Conservation (phyloP, 1,284 basidiomycete genomes). For the Ceratobasidium theobromae region DNA sequence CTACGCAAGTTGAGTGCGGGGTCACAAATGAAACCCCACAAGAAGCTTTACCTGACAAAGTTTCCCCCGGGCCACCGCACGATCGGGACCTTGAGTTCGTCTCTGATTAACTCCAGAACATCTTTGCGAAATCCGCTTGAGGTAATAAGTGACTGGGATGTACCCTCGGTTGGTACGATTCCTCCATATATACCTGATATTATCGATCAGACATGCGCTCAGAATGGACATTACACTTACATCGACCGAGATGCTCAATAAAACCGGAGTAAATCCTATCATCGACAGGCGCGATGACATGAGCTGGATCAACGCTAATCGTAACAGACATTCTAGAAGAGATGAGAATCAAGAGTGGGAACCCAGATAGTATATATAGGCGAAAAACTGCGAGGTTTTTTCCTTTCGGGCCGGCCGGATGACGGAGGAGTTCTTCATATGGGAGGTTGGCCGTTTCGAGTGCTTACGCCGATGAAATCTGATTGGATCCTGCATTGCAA, state of each 20-base stretch:
- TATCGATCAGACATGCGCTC: constrained; percentile 59
- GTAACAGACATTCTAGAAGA: constrained; percentile 9
- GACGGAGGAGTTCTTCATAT: too few relatives aligned
- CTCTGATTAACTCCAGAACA: constrained; percentile 53
- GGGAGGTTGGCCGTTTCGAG: too few relatives aligned
- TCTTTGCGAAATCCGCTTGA: constrained; percentile 57
- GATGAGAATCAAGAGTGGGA: too few relatives aligned
- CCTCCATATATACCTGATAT: constrained; percentile 41
- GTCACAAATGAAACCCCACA: background rate
- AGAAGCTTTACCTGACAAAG: constrained; percentile 43
- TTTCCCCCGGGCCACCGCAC: constrained; percentile 63
- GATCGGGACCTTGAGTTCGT: constrained; percentile 57
- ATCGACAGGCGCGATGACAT: constrained; percentile 30
- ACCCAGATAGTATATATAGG: too few relatives aligned
- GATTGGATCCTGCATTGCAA: too few relatives aligned
- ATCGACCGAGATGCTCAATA: constrained; percentile 61
- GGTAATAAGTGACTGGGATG: constrained; percentile 39
- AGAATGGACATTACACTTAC: constrained; percentile 45
- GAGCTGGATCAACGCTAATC: constrained; percentile 29
- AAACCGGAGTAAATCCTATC: constrained; percentile 58
- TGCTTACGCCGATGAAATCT: too few relatives aligned
- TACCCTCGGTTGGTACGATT: constrained; percentile 40
- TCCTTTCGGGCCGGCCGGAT: too few relatives aligned
- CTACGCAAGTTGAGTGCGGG: constrained; percentile 41
- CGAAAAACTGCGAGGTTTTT: too few relatives aligned